phyloP scores from a whole-genome alignment of 257 asterid genomes.

The Verbena officinalis region DNA sequence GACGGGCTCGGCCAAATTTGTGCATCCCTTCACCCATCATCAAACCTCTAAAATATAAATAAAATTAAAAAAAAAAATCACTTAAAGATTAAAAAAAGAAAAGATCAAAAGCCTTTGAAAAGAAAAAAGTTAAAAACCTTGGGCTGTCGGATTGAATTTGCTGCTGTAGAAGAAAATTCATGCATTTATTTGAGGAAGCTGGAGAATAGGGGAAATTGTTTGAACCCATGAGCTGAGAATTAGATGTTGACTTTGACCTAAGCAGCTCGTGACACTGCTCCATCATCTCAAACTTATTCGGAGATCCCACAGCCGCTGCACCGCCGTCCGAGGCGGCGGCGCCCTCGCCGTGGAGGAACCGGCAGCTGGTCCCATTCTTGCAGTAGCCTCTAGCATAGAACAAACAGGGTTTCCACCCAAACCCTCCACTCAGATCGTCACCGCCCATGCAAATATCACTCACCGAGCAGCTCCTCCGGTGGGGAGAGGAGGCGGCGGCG shows the following conservation, averaged over 20 bases:
- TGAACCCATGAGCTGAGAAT: slow-evolving; percentile 44
- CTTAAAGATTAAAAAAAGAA: neutral
- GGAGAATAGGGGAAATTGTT: slow-evolving; percentile 50
- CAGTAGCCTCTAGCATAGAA: slow-evolving; percentile 77
- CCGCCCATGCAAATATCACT: slow-evolving; percentile 52
- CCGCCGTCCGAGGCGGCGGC: slow-evolving; percentile 34
- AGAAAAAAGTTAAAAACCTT: slow-evolving; percentile 32
- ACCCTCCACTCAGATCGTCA: slow-evolving; percentile 51
- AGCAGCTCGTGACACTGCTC: slow-evolving; percentile 62
- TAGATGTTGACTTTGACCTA: slow-evolving; percentile 52
- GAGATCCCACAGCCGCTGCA: slow-evolving; percentile 46
- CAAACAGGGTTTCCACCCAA: slow-evolving; percentile 74
- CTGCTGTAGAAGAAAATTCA: slow-evolving; percentile 56
- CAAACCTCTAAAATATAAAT: slow-evolving; percentile 33
- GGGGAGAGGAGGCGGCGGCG: slow-evolving; percentile 30
- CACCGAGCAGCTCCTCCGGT: slow-evolving; percentile 71
- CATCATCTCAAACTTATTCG: slow-evolving; percentile 55
- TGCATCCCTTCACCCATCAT: slow-evolving; percentile 54
- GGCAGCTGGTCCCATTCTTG: slow-evolving; percentile 66
- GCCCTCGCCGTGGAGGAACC: slow-evolving; percentile 59
- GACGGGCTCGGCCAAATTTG: slow-evolving; percentile 41
- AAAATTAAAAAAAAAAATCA: too few relatives aligned
- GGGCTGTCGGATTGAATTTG: slow-evolving; percentile 58
- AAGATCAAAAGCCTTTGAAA: neutral
- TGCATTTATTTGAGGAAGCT: slow-evolving; percentile 45